Base-by-base conservation (phyloP, 345 rosid species). In the Anacardium occidentale region DNA sequence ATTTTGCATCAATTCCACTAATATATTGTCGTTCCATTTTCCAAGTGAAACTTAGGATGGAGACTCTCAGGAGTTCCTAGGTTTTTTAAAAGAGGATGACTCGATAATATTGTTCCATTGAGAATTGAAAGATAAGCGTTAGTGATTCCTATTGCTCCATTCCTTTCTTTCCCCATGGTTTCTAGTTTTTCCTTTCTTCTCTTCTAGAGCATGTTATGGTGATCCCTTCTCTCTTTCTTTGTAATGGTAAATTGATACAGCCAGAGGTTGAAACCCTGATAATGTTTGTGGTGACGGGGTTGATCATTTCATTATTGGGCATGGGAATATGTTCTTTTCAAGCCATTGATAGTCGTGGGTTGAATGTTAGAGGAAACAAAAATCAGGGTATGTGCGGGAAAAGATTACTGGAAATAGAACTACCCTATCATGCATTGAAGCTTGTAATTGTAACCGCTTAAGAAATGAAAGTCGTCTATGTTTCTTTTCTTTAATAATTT, bases 291-390 rank as follows among this genome's bases (percentile, higher is more conserved):
- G 47, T 70, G 65, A 70, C 13, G n/a, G 24, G 18, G 24, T 70
- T 70, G 44, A 44, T 12, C 55, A 69, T 70, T 70, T 70, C 25
- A 44, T 12, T 69, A 69, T 58, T 24, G 18, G 44, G 25, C 37
- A 25, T 58, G 44, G 37, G 24, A 37, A 12, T 25, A 4, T 59
- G 12, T n/a, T 26, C 57, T 70, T 60, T 69, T 12, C n/a, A 15
- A 44, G 10, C 2, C 12, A 1, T 57, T 60, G 57, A 50, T 25
- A 12, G 42, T 44, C 26, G 26, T 18, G 22, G 63, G 15, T 70
- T 57, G 47, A n/a, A 59, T 59, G 48, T 44, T 25, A 70, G 56
- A 7, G 20, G 68, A 22, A 64, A 22, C 8, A 64, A 7, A 9
- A 1, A 15, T n/a, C 10, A 24, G 47, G 24, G 60, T 32, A 59